Evolutionary conservation across 768 basidiomycete species (phyloP).

Genomic region (Gloeophyllum trabeum): DNA sequence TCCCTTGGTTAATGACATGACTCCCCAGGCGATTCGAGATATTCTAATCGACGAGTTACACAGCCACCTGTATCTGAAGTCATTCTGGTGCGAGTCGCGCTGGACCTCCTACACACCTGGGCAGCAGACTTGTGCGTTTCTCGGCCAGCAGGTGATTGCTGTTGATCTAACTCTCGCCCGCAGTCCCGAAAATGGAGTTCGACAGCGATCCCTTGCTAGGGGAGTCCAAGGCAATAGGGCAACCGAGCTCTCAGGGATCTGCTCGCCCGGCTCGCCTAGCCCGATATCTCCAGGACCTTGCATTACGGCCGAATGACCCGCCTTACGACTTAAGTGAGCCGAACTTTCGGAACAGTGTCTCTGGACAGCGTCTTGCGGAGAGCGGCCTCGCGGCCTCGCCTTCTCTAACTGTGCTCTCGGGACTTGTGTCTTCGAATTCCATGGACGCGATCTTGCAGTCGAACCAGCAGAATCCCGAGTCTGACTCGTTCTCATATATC

Average conservation of each 20-base stretch:
- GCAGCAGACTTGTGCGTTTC: conserved; percentile 60
- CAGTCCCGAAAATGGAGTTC: conserved; percentile 59
- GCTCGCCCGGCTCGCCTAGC: conserved; percentile 39
- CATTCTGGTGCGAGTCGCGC: conserved; percentile 89
- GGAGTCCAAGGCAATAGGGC: no score
- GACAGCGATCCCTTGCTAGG: conserved; percentile 21
- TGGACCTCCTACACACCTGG: conserved; percentile 80
- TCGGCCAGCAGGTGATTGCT: no score
- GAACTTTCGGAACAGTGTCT: no score
- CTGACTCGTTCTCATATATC: conserved; percentile 87
- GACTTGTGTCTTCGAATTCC: not conserved
- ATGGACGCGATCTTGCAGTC: not conserved
- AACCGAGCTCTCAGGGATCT: conserved; percentile 25
- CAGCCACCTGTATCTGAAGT: conserved; percentile 93
- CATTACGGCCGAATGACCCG: conserved; percentile 66
- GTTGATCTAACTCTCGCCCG: conserved; percentile 5
- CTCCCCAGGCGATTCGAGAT: conserved; percentile 69
- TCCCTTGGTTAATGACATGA: not conserved
- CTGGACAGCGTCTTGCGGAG: no score
- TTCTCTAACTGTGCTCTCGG: not conserved
- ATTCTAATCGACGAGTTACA: conserved; percentile 94
- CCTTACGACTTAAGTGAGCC: conserved; percentile 52
- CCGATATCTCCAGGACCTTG: conserved; percentile 53
- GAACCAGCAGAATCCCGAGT: conserved; percentile 57
- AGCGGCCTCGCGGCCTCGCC: no score